Base-by-base conservation (phyloP, 768 basidiomycete genomes). In the Lentinula raphanica region DNA sequence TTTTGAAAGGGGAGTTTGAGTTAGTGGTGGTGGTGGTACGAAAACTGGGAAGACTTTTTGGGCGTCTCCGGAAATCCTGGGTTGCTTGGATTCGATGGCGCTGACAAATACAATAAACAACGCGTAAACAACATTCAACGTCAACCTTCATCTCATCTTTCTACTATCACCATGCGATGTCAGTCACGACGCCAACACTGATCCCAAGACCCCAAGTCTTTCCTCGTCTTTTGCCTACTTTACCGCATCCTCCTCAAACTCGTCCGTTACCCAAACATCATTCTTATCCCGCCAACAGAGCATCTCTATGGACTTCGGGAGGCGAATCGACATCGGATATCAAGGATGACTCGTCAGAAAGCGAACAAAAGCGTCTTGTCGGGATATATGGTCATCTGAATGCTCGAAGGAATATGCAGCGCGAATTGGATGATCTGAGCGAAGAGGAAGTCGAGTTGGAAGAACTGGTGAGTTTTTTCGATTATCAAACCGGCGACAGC, bases 361-460 rank as follows among this genome's bases (percentile, higher is more conserved):
- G 8, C 17, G 21, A n/a, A 8, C 31, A 21, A 50, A 35, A 32
- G 36, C 7, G 5, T 1, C 36, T n/a, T n/a, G 74, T 80, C 38
- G 79, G 80, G 51, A 74, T 73, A 2, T 80, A 85, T 63, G 81
- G 79, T 1, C 78, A 82, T 44, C 69, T 90, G 62, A 86, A 84
- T 63, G 76, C 79, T 31, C 75, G 79, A 40, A 82, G 91, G 23
- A 86, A 92, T 68, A 68, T 91, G 29, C 79, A 82, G 60, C 81
- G 83, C 39, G 90, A 93, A 68, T 87, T 90, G 78, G 88, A 90
- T 49, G 89, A 93, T 64, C 71, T 93, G 60, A 91, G 88, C 59
- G 91, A 92, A 58, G 91, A 92, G 68, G 91, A 92, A 71, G 81
- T 77, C 53, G 88, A 92, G 63, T 67, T 92, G n/a, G 90, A 92